Conservation (phyloP, 352 stramenopile genomes). For the Globisporangium heterothallicum region DNA sequence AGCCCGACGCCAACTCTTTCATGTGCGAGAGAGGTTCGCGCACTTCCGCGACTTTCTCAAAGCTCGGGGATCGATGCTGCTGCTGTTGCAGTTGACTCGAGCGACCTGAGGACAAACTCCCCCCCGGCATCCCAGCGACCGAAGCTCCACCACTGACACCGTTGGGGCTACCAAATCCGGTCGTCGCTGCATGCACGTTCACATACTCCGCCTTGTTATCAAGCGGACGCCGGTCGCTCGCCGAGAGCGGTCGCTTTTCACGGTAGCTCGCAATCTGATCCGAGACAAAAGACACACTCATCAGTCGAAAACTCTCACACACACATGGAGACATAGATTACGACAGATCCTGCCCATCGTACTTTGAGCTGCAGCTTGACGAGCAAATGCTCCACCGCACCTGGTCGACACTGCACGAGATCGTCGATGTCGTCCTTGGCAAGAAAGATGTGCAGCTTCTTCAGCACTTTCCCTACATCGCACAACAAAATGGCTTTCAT, state of each 20-base stretch:
- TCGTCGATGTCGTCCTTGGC: slow-evolving; percentile 89
- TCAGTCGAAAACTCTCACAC: background rate
- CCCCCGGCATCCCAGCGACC: slow-evolving; percentile 4
- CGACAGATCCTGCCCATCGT: background rate
- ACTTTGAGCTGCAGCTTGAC: slow-evolving; percentile 90
- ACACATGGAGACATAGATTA: background rate
- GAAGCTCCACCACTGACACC: background rate
- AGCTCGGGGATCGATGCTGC: slow-evolving; percentile 10
- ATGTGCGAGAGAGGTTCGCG: slow-evolving; percentile 26
- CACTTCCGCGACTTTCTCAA: slow-evolving; percentile 35
- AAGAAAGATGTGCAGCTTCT: slow-evolving; percentile 77
- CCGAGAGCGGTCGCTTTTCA: slow-evolving; percentile 44
- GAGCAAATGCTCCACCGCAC: slow-evolving; percentile 89
- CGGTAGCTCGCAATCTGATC: slow-evolving; percentile 75
- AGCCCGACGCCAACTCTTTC: slow-evolving; percentile 14
- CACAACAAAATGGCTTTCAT: no score
- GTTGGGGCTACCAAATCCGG: slow-evolving; percentile 2
- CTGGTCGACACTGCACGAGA: slow-evolving; percentile 84
- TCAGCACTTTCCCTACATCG: slow-evolving; percentile 82
- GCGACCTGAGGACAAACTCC: background rate
- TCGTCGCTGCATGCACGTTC: background rate
- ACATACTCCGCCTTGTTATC: slow-evolving; percentile 32
- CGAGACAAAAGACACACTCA: slow-evolving; percentile 9
- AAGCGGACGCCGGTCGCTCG: slow-evolving; percentile 9
- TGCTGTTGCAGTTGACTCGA: background rate